These are phyloP conservation scores for Tetrahymena thermophila DNA, from an alignment of 73 alveolate genomes.

Conservation along the genomic window DNA sequence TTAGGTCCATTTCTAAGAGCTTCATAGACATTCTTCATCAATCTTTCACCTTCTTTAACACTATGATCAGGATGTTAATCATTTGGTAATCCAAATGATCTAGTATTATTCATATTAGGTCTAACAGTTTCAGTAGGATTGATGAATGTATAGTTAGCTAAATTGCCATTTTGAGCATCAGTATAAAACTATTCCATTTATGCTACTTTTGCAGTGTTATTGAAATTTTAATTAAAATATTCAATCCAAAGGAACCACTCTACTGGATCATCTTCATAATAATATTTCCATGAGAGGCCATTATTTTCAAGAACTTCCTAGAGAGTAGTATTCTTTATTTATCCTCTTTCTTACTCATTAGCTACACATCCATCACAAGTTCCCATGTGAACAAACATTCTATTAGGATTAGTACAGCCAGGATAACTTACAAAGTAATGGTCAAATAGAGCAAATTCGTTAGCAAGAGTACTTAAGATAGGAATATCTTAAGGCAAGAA, in stretches of 20 bases:
- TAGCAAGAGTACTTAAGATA: neutral
- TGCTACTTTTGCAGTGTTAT: neutral
- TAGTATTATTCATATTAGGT: neutral
- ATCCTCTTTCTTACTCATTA: neutral
- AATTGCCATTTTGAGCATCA: neutral
- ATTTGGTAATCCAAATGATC: neutral
- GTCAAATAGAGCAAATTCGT: neutral
- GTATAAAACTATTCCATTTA: neutral
- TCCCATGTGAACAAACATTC: neutral
- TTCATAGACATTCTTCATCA: neutral
- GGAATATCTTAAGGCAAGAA: neutral
- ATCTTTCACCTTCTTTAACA: slow-evolving; percentile 4
- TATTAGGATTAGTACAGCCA: neutral
- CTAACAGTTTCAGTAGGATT: neutral
- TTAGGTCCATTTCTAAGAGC: neutral
- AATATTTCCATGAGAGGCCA: neutral
- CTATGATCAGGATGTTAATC: neutral
- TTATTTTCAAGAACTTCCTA: neutral
- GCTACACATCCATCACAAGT: neutral
- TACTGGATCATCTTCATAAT: neutral
- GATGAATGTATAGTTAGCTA: neutral
- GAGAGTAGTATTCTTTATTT: neutral
- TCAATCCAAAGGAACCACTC: slow-evolving; percentile 1
- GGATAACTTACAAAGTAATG: neutral
- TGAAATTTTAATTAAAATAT: neutral